Evolutionary conservation across 2,329 filamentous ascomycete species (phyloP).

Genomic region (Diatrype stigma): DNA sequence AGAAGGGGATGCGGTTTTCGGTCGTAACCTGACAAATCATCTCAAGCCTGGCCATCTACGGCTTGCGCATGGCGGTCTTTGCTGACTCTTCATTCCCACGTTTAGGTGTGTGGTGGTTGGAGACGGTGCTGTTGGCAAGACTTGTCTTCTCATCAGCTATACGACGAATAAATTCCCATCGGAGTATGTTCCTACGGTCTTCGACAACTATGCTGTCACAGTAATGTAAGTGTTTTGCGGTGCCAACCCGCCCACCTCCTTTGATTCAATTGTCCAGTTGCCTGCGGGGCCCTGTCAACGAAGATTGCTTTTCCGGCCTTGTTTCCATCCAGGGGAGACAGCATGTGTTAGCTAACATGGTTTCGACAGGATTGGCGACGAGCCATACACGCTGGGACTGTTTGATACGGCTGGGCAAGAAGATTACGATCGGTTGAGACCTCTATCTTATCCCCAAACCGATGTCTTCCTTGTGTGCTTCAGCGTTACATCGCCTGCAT

Average conservation of each 20-base stretch:
- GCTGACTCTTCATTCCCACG: constrained; percentile 12
- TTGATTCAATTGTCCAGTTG: too few species aligned
- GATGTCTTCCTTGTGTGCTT: constrained; percentile 99
- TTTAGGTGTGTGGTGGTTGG: constrained; percentile 94
- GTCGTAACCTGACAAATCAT: neutral
- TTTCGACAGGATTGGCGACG: constrained; percentile 83
- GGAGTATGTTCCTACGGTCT: constrained; percentile 99
- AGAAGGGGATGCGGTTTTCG: neutral
- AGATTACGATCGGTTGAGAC: constrained; percentile 96
- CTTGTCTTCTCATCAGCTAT: constrained; percentile 97
- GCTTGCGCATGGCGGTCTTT: neutral
- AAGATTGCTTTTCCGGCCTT: too few species aligned
- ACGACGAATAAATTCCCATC: constrained; percentile 99
- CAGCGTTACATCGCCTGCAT: constrained; percentile 93
- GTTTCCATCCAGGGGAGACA: neutral
- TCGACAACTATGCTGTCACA: constrained; percentile 99
- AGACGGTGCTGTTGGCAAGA: constrained; percentile 99
- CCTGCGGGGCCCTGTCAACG: too few species aligned
- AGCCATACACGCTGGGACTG: constrained; percentile 93
- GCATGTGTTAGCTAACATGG: constrained; percentile 7
- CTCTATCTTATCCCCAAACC: constrained; percentile 95
- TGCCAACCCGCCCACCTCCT: neutral
- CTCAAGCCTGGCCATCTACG: constrained; percentile 4
- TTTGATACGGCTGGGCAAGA: constrained; percentile 99
- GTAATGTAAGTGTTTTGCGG: constrained; percentile 77